Percentiles rank a stretch among this genome's conserved stretches.
Evolutionary conservation across 345 rosid species (phyloP).

Genomic region (Camelina laxa): DNA sequence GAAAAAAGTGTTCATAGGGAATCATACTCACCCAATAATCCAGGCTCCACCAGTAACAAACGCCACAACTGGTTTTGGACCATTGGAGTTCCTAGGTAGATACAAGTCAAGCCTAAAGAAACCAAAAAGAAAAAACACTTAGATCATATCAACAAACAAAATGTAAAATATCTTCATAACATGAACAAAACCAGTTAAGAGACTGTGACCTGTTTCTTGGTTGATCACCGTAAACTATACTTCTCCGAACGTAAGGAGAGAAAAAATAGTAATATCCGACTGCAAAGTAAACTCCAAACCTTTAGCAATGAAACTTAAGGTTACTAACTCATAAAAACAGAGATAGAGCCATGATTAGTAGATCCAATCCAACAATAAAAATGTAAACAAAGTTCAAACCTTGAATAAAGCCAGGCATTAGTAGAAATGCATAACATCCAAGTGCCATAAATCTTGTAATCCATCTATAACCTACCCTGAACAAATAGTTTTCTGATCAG

Average conservation of each 20-base stretch:
- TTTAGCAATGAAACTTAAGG: conserved; percentile 36
- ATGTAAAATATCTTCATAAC: conserved; percentile 1
- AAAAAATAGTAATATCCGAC: conserved; percentile 93
- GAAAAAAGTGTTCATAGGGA: background rate
- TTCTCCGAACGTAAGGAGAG: conserved; percentile 74
- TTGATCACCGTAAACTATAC: conserved; percentile 87
- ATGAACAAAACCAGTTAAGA: background rate
- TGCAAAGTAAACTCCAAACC: conserved; percentile 52
- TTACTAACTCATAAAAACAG: conserved; percentile 1
- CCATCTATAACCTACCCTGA: conserved; percentile 99
- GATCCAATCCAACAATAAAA: conserved; percentile 1
- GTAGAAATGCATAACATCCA: conserved; percentile 80
- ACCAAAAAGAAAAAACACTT: conserved; percentile 5
- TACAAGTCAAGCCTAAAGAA: conserved; percentile 86
- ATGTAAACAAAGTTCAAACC: conserved; percentile 46
- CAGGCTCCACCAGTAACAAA: conserved; percentile 98
- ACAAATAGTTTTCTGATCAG: conserved; percentile 52
- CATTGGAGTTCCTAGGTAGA: conserved; percentile 70
- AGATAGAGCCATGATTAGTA: background rate
- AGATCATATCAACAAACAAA: background rate
- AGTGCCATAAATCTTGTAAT: conserved; percentile 87
- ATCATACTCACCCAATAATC: conserved; percentile 87
- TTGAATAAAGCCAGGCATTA: conserved; percentile 95
- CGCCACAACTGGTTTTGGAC: conserved; percentile 89
- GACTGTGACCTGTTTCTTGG: conserved; percentile 85